Percentiles rank a stretch among this genome's conserved stretches.
Conservation (phyloP, 2,329 filamentous ascomycete species). For the Colletotrichum sp. region DNA sequence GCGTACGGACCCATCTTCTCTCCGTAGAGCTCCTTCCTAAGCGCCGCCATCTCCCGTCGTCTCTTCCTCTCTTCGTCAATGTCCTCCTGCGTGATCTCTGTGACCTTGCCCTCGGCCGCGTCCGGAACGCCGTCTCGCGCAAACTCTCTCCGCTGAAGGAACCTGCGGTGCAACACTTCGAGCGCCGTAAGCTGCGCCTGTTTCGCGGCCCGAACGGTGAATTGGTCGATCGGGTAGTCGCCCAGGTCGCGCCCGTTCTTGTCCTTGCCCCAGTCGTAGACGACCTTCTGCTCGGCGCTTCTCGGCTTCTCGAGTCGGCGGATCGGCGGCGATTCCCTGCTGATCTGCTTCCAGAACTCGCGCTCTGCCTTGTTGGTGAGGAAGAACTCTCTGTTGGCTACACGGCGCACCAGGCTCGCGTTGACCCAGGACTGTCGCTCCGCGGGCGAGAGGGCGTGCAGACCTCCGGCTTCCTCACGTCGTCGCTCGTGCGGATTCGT, state of each 20-base stretch:
- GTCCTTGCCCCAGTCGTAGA: conserved; percentile 56
- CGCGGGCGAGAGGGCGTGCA: conserved; percentile 48
- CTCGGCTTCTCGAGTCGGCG: conserved; percentile 40
- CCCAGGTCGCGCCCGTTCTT: conserved; percentile 53
- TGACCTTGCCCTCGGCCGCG: conserved; percentile 17
- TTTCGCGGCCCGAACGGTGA: conserved; percentile 45
- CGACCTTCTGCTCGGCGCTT: background rate
- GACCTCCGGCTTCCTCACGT: conserved; percentile 47
- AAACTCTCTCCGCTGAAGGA: conserved; percentile 41
- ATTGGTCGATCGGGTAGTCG: conserved; percentile 51
- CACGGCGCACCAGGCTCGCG: conserved; percentile 48
- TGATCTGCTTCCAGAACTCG: conserved; percentile 63
- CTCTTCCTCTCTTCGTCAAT: conserved; percentile 50
- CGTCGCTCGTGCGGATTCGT: conserved; percentile 54
- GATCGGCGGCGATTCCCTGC: conserved; percentile 56
- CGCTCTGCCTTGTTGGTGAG: conserved; percentile 54
- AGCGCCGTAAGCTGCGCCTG: conserved; percentile 48
- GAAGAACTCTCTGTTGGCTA: conserved; percentile 37
- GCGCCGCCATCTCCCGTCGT: conserved; percentile 54
- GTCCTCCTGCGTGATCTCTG: conserved; percentile 40
- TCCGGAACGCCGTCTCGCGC: conserved; percentile 23
- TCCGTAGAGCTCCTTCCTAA: conserved; percentile 59
- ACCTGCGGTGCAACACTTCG: conserved; percentile 48
- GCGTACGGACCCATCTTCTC: conserved; percentile 58
- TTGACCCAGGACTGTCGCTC: conserved; percentile 56